Evolutionary conservation across 345 rosid genomes (phyloP).

Genomic region (Fremontodendron californicum): DNA sequence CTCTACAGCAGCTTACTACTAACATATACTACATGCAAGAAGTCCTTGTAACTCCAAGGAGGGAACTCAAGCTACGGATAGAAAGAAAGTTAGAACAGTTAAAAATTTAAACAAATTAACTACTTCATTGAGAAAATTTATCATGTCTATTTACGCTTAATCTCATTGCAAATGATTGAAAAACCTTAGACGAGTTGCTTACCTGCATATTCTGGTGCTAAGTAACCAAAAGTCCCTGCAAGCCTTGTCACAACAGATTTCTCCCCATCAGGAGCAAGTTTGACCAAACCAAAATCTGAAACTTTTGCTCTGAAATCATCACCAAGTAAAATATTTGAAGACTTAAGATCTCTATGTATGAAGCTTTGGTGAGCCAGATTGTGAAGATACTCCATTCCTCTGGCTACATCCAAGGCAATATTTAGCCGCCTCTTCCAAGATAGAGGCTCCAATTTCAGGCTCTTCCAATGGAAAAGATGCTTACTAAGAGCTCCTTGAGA

Average conservation of each 20-base stretch:
- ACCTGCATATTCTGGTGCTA: constrained; percentile 95
- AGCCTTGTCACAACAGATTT: constrained; percentile 63
- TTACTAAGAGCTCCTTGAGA: constrained; percentile 74
- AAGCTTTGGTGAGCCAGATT: constrained; percentile 65
- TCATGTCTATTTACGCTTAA: not conserved
- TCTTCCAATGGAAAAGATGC: constrained; percentile 79
- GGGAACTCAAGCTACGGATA: not conserved
- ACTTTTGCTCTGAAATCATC: constrained; percentile 73
- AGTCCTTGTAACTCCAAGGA: not conserved
- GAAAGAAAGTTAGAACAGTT: not conserved
- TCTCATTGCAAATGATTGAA: constrained; percentile 6
- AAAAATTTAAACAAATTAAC: not conserved
- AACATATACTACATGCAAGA: not conserved
- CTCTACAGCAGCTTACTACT: not conserved
- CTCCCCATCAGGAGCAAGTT: constrained; percentile 74
- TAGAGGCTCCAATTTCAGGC: constrained; percentile 56
- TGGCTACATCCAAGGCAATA: constrained; percentile 72
- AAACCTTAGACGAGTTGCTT: constrained; percentile 17
- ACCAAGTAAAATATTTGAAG: constrained; percentile 68
- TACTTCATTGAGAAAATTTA: not conserved
- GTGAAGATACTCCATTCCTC: constrained; percentile 82
- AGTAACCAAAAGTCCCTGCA: constrained; percentile 79
- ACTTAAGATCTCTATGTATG: constrained; percentile 77
- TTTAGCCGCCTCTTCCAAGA: constrained; percentile 66
- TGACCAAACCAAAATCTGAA: constrained; percentile 78